Evolutionary conservation across 106 monocot genomes (phyloP), one percentile per base, ranked within the genome.

Genomic region (Iris macrosiphon): DNA sequence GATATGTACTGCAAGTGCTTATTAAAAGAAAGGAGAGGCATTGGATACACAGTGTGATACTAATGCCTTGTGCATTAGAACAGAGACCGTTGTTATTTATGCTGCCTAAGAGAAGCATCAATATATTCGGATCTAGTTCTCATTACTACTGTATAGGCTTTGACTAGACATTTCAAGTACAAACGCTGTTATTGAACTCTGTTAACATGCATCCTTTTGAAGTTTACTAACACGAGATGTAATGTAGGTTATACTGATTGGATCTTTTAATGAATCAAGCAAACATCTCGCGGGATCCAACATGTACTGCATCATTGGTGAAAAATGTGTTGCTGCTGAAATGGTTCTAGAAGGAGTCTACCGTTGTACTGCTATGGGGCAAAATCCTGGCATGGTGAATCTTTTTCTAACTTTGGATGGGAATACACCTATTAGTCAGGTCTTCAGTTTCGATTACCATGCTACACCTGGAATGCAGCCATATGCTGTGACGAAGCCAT

Each of bases 241-340:
- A n/a, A n/a, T 79, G 66, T 72, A 98, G 96, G 72, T 91, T 11
- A 24, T 98, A 20, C 72, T 98, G 40, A 66, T 91, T 62, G 96
- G 96, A 32, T 15, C 55, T 47, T 98, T 86, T 59, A 14, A 27
- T 45, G 96, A 83, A 45, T 57, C 78, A 23, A 58, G 75, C 58
- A 78, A 69, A 31, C 72, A 91, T 68, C 61, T 83, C 27, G 40
- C 38, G 37, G 45, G 38, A 34, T 75, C 77, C 12, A 75, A 64
- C 24, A 15, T 98, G 29, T 80, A 65, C 42, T 80, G 74, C 39
- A 55, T 71, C 24, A 49, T 91, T 63, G 91, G 83, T 33, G 71
- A 72, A 56, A 61, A 4, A 51, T 80, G 60, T 78, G 67, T 83
- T 67, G 45, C 71, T 44, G 63, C 57, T 26, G 77, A 87, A 49